Base-by-base conservation (phyloP, 371 early-diverging fungal genomes). In the Lichtheimia ramosa region DNA sequence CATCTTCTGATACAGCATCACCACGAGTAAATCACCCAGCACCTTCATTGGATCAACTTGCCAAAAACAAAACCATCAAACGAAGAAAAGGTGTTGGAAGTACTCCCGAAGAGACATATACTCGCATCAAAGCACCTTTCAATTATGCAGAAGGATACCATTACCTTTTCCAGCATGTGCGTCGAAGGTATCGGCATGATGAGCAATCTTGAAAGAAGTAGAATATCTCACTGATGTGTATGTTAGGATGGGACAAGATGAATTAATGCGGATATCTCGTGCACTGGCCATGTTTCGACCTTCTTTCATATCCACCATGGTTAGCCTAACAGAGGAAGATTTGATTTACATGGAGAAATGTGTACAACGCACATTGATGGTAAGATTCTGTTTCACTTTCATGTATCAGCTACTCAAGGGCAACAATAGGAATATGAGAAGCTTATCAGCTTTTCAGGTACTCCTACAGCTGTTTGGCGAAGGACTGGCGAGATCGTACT, bases 381-480 rank as follows among this genome's bases (percentile, higher is more conserved):
- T 87, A 71, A 64, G 49, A 16, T 20, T 48, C n/a, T 8, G 25
- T 3, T 7, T 1, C 7, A 6, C 28, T 34, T 50, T 21, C 23
- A 34, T 34, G 34, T 8, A 34, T 10, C 34, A 34, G 10, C 34
- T 0, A 34, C 10, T 34, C 10, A 34, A 34, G 10, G 8, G 7
- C 0, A 8, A 34, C 5, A 34, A 34, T 62, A 89, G 87, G 96
- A 96, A 79, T 94, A 88, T 61, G 96, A 94, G 61, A 93, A 94
- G 64, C 75, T 95, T 42, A 91, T 95, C 48, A 85, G 87, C 12
- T 92, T 89, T 52, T 91, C 93, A 14, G 96, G 95, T 34, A 95
- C 96, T n/a, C 96, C 96, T 2, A 93, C 94, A 4, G 95, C 92
- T 4, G 90, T 96, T 18, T 96, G 96, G 95, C 86, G 96, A 42